Evolutionary conservation across 2,329 filamentous ascomycete species (phyloP), one percentile per base, ranked within the genome.

Genomic region (Ceratocystis variospora): DNA sequence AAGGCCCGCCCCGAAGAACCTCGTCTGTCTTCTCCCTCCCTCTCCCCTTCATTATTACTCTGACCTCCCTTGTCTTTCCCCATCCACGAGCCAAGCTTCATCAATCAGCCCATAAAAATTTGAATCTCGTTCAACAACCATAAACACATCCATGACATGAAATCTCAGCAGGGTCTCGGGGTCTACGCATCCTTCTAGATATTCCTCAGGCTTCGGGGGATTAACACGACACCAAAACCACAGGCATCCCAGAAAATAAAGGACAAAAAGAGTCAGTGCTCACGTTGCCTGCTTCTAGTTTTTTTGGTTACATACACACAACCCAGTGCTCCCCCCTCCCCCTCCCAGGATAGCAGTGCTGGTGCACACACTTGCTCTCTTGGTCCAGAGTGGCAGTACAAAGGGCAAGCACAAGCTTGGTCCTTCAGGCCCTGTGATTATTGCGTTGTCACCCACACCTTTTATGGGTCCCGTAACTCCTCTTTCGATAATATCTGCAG

Each of bases 151-250:
- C 53, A 57, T 57, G 25, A 57, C 22, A 33, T 57, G 22, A 61
- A 61, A 37, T 37, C 19, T 50, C 48, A 22, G 37, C 48, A 50
- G 53, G 53, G 53, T 5, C 53, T 57, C 25, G 53, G 53, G 53
- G 53, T 57, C 53, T 57, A 31, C 22, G 53, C 53, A 57, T 57
- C 53, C 53, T 57, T 57, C 53, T 28, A 33, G 5, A 25, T 31
- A 57, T 31, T 15, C 22, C 22, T 55, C 50, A 10, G 25, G 50
- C 50, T 31, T 55, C 19, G 50, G 50, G 25, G 25, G 7, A 55
- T 55, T 55, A 55, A 55, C 50, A 55, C 22, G 53, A 57, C 53
- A 57, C 53, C 53, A 57, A 8, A 57, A 57, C 53, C 48, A 19
- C 48, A 50, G n/a, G 10, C 19, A 50, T 50, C 48, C 48, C 48